Conservation (phyloP, 257 asterid genomes). For the Nicotiana tomentosiformis region DNA sequence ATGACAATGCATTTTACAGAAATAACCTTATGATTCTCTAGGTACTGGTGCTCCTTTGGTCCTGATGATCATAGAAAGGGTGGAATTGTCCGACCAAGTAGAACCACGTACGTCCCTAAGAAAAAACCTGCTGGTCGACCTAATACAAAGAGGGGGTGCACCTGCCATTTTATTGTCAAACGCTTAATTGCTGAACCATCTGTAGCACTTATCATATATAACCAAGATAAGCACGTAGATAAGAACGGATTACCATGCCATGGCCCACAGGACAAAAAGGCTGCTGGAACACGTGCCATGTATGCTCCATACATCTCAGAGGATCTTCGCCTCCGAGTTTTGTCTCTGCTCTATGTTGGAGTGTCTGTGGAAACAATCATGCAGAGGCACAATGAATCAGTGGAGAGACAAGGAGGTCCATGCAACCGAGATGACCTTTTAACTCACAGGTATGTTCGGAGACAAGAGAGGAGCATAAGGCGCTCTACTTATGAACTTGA, state of each 20-base stretch:
- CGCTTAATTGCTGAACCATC: conserved; percentile 88
- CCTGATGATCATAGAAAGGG: conserved; percentile 95
- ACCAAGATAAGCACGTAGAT: conserved; percentile 84
- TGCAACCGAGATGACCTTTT: conserved; percentile 89
- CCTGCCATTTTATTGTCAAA: conserved; percentile 90
- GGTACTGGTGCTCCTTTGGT: conserved; percentile 99
- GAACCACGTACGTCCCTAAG: conserved; percentile 66
- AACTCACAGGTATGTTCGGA: conserved; percentile 90
- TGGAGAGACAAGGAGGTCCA: conserved; percentile 94
- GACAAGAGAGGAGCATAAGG: conserved; percentile 86
- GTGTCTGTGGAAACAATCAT: conserved; percentile 96
- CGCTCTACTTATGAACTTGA: conserved; percentile 71
- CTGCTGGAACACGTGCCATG: conserved; percentile 97
- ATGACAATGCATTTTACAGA: background rate
- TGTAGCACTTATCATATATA: conserved; percentile 79
- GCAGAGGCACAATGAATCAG: conserved; percentile 92
- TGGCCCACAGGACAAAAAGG: conserved; percentile 81
- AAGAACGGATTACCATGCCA: conserved; percentile 84
- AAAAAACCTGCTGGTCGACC: conserved; percentile 87
- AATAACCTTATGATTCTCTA: conserved; percentile 20
- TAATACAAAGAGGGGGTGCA: conserved; percentile 95
- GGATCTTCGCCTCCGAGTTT: conserved; percentile 85
- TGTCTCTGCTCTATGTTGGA: conserved; percentile 84
- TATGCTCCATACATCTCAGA: conserved; percentile 97
- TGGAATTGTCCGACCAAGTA: conserved; percentile 87